Percentiles rank a stretch among this genome's conserved stretches.
Evolutionary conservation across 2,329 filamentous ascomycete species (phyloP).

Genomic region (Dactylellina cionopaga): DNA sequence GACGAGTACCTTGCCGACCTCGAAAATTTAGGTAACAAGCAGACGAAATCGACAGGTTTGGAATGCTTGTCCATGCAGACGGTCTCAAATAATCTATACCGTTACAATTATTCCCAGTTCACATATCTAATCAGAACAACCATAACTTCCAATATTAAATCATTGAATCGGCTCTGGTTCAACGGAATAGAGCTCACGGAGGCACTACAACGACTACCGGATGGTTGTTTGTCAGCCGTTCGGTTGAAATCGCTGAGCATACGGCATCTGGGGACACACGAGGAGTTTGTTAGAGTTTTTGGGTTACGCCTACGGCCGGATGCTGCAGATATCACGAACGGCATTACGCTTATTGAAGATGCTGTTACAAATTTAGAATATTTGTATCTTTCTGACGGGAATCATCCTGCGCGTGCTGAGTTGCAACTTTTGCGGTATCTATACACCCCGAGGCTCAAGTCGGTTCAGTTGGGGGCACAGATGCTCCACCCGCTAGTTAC

Average conservation of each 20-base stretch:
- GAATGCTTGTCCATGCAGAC: conserved; percentile 25
- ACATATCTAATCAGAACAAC: not conserved
- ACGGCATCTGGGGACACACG: not conserved
- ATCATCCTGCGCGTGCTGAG: not conserved
- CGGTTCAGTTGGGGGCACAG: conserved; percentile 13
- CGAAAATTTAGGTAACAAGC: not conserved
- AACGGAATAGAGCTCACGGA: conserved; percentile 16
- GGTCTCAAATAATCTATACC: not conserved
- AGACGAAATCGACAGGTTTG: not conserved
- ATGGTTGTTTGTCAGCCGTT: conserved; percentile 5
- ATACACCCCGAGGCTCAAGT: conserved; percentile 22
- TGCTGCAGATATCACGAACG: not conserved
- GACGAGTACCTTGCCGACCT: conserved; percentile 26
- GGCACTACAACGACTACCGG: conserved; percentile 1
- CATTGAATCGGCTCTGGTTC: conserved; percentile 31
- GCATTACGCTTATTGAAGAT: not conserved
- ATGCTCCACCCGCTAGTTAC: not conserved
- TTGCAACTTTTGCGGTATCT: conserved; percentile 8
- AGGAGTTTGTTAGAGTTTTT: conserved; percentile 19
- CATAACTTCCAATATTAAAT: not conserved
- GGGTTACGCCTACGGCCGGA: conserved; percentile 8
- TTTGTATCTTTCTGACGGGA: conserved; percentile 25
- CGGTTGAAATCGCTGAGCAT: conserved; percentile 35
- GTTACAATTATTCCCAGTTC: conserved; percentile 4
- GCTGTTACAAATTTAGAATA: conserved; percentile 11